Evolutionary conservation across 441 rosid species (phyloP).

Genomic region (Gossypium schwendimanii): DNA sequence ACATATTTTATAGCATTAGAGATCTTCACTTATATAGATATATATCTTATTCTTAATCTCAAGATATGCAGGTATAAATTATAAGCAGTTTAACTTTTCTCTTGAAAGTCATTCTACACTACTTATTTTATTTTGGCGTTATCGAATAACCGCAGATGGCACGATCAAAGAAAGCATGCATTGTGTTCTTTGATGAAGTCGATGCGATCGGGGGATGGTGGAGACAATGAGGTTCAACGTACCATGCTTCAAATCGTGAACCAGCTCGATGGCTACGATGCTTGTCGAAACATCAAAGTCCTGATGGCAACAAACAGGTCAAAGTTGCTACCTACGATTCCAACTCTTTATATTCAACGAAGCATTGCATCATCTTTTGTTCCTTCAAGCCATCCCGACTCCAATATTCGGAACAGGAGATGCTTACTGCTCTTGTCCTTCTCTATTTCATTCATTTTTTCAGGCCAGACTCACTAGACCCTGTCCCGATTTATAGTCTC

Average conservation of each 20-base stretch:
- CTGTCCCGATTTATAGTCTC: conserved; percentile 39
- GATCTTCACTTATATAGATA: too few relatives aligned
- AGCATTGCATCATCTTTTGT: too few relatives aligned
- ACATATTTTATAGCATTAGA: too few relatives aligned
- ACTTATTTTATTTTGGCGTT: neutral
- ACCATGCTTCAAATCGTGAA: neutral
- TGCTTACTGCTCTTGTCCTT: neutral
- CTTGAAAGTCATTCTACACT: neutral
- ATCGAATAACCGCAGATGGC: neutral
- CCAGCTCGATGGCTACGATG: conserved; percentile 4
- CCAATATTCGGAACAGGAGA: neutral
- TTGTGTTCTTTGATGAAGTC: conserved; percentile 1
- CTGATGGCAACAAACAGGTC: conserved; percentile 78
- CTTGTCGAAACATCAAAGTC: conserved; percentile 1
- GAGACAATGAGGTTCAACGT: conserved; percentile 2
- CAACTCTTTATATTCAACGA: neutral
- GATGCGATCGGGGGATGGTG: neutral
- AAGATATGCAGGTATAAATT: too few relatives aligned
- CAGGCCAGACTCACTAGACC: conserved; percentile 93
- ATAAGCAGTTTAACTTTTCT: neutral
- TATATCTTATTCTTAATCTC: too few relatives aligned
- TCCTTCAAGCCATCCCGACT: too few relatives aligned
- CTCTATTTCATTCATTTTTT: neutral
- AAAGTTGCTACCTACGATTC: neutral
- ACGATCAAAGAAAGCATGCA: neutral